Evolutionary conservation across 176 grass and related monocot genomes (phyloP).

Genomic region (Hordeum marinum): DNA sequence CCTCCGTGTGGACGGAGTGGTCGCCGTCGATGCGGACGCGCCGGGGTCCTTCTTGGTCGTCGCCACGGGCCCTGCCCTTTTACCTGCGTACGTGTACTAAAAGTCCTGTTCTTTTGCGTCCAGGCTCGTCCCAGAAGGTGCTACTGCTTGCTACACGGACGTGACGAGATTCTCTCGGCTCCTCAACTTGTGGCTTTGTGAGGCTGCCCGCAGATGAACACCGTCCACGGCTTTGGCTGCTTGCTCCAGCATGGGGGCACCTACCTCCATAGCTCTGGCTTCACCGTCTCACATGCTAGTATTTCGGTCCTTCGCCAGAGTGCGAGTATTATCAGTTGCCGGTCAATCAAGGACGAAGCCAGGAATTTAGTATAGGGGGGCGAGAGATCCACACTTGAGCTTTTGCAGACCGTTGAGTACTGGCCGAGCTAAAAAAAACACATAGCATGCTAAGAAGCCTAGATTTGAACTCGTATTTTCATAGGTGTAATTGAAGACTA

Average conservation of each 20-base stretch:
- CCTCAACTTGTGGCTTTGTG: not conserved
- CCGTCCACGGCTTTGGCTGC: not conserved
- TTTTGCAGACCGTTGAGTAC: too few species aligned
- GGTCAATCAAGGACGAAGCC: too few species aligned
- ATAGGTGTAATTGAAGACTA: too few species aligned
- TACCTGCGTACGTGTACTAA: not conserved
- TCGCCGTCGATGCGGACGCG: constrained; percentile 7
- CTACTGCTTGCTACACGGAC: not conserved
- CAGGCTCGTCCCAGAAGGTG: not conserved
- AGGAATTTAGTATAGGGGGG: too few species aligned
- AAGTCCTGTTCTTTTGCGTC: not conserved
- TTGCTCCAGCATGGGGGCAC: not conserved
- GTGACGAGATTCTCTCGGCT: not conserved
- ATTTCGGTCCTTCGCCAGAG: too few species aligned
- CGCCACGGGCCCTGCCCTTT: not conserved
- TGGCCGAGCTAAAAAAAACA: too few species aligned
- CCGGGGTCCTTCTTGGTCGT: not conserved
- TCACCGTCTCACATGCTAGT: too few species aligned
- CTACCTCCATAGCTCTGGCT: too few species aligned
- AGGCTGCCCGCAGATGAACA: not conserved
- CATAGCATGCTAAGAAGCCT: too few species aligned
- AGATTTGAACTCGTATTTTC: too few species aligned
- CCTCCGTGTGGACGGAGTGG: not conserved
- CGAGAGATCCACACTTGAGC: too few species aligned
- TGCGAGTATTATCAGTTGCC: too few species aligned